phyloP scores from a whole-genome alignment of 2,329 filamentous ascomycete genomes.

The Aureobasidium sp. region DNA sequence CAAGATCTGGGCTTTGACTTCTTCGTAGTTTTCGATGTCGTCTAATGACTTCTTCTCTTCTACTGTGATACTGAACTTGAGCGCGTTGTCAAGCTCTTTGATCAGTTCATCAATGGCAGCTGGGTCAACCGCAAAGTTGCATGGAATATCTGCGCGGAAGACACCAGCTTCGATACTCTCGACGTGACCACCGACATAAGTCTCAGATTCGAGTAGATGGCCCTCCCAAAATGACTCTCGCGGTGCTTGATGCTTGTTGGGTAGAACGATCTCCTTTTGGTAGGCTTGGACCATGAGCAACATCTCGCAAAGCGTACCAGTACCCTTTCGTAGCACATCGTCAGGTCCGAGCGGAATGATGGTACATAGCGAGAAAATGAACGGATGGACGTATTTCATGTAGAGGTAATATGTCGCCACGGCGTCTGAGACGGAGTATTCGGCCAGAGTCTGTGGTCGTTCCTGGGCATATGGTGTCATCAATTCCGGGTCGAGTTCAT shows the following conservation, averaged over 20 bases:
- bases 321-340: conserved; percentile 88
- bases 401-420: conserved; percentile 98
- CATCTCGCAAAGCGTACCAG: conserved; percentile 98
- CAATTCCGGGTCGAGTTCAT: conserved; percentile 92
- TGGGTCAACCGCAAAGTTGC: conserved; percentile 86
- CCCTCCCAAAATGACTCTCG: conserved; percentile 95
- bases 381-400: conserved; percentile 99
- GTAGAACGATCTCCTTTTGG: conserved; percentile 79
- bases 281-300: conserved; percentile 98
- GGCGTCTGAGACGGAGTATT: conserved; percentile 98
- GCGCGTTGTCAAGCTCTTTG: conserved; percentile 73
- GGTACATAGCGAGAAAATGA: conserved; percentile 97
- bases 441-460: conserved; percentile 84
- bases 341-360: conserved; percentile 90
- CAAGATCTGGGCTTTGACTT: conserved; percentile 71
- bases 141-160: conserved; percentile 90
- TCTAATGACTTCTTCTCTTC: conserved; percentile 47
- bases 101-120: conserved; percentile 84
- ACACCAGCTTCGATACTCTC: conserved; percentile 98
- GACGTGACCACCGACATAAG: conserved; percentile 95
- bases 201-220: conserved; percentile 91
- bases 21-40: conserved; percentile 44
- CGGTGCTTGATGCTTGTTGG: conserved; percentile 89
- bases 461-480: conserved; percentile 89
- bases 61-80: conserved; percentile 64